Base-by-base conservation (phyloP, 225 moss, liverwort and hornwort genomes). In the Ulota crispa region DNA sequence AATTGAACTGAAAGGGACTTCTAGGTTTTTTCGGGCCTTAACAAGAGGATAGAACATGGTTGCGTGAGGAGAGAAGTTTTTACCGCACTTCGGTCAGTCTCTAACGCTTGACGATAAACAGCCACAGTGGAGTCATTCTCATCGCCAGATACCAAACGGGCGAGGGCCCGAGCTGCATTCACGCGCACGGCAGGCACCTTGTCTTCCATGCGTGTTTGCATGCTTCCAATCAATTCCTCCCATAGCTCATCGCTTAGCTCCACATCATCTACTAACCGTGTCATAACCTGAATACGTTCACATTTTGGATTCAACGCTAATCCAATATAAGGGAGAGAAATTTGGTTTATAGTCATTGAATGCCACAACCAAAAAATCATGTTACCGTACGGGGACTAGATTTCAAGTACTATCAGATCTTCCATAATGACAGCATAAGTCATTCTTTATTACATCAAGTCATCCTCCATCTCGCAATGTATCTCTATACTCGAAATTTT, bases 161-260 rank as follows among this genome's bases (percentile, higher is more conserved):
- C 88, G n/a, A 99, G 86, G 39, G 94, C 86, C 75, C 93, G 92
- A 87, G 96, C 94, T 71, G 96, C 99, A 75, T 90, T 93, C 64
- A 92, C 92, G 57, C 99, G 91, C 73, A 99, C 94, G 68, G 75
- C 86, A 41, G 91, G 83, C 59, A 88, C 79, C 83, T 89, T 96
- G 81, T 99, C 96, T 76, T 92, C 87, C 92, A 99, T 96, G 41
- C 96, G 91, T 9, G 83, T 89, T 81, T 88, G 91, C 94, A 99
- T 92, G 60, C 86, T 78, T 65, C 83, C 84, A 43, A 89, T 92
- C 81, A 96, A 85, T 72, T 83, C 88, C 63, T 94, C 96, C 94
- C 94, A 96, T 36, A 96, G 62, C 68, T 92, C 92, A 54, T 93
- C 89, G 54, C 80, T 86, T 19, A 96, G 80, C 68, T 83, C 85